Conservation (phyloP, 768 basidiomycete genomes). For the Amanita polypyramis region DNA sequence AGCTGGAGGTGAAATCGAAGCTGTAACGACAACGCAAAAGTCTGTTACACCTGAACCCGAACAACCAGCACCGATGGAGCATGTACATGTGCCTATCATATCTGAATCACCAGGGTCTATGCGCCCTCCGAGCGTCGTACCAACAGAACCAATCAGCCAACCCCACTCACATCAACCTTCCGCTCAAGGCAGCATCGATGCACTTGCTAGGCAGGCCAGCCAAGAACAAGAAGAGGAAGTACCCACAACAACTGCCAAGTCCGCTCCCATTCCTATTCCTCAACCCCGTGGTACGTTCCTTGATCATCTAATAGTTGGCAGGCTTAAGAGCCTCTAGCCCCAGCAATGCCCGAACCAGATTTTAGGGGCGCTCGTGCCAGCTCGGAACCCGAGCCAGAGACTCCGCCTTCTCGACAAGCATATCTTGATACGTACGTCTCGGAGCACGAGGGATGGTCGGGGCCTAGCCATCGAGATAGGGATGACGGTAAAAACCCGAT, state of each 20-base stretch:
- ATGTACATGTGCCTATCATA: no score
- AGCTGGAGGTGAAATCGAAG: background rate
- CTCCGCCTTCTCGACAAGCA: background rate
- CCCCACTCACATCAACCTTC: background rate
- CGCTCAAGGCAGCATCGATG: background rate
- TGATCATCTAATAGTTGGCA: background rate
- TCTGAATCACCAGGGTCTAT: no score
- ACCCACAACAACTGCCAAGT: background rate
- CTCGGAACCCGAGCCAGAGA: background rate
- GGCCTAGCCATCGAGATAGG: background rate
- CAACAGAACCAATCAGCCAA: background rate
- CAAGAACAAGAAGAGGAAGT: background rate
- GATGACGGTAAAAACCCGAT: background rate
- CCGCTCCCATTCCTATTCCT: slow-evolving; percentile 1
- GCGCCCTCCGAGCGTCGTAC: background rate
- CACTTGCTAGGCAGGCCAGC: background rate
- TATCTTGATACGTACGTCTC: background rate
- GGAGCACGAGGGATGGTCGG: background rate
- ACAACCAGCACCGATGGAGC: background rate
- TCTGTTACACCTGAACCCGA: background rate
- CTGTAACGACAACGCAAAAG: background rate
- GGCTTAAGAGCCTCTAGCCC: background rate
- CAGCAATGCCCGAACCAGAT: background rate
- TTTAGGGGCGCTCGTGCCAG: background rate
- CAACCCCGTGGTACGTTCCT: background rate